Conservation (phyloP, 2,329 filamentous ascomycete species). For the Stachybotrys echinatus region DNA sequence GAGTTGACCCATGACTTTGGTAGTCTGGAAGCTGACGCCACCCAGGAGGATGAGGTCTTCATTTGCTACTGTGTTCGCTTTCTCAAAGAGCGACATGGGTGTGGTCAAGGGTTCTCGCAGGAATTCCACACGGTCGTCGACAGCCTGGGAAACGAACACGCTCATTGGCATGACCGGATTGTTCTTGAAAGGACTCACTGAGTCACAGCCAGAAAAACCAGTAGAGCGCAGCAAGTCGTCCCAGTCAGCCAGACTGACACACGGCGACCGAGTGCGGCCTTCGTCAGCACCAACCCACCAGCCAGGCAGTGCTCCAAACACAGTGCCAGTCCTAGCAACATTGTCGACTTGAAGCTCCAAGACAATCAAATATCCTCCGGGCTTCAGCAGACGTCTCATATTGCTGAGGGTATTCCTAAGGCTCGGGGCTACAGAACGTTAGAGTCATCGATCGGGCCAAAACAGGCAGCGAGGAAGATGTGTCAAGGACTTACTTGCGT, state of each 20-base stretch:
- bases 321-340: conserved; percentile 3
- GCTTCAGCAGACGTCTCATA: conserved; percentile 5
- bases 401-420: conserved; percentile 4
- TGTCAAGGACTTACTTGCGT: neutral
- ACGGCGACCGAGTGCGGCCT: conserved; percentile 1
- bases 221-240: conserved; percentile 5
- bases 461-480: neutral
- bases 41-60: conserved; percentile 7
- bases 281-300: neutral
- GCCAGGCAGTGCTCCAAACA: conserved; percentile 2
- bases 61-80: neutral
- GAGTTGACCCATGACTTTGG: conserved; percentile 3
- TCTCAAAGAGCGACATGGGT: conserved; percentile 1
- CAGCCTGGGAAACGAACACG: conserved; percentile 8
- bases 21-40: conserved; percentile 5
- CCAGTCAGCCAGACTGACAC: conserved; percentile 3
- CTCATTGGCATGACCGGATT: conserved; percentile 2
- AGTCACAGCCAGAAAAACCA: conserved; percentile 9
- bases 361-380: conserved; percentile 7
- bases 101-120: conserved; percentile 6
- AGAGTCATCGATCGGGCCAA: neutral
- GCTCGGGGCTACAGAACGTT: neutral
- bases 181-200: conserved; percentile 3
- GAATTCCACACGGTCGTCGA: conserved; percentile 6
- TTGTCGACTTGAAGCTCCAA: conserved; percentile 5